phyloP scores from a whole-genome alignment of 495 filamentous ascomycete species.

The Aspergillus asperescens region DNA sequence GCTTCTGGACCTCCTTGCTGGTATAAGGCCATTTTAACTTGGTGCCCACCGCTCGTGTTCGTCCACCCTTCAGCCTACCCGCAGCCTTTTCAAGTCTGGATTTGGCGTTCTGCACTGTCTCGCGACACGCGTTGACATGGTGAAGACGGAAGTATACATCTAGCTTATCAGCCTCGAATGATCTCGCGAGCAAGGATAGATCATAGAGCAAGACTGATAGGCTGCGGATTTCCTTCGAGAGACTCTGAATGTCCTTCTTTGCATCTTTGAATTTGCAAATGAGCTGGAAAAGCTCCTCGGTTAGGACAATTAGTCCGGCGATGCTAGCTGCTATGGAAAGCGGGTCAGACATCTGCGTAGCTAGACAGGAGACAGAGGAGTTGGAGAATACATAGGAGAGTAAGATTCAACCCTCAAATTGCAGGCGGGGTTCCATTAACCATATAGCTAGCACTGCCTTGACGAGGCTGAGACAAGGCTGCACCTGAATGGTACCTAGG shows the following conservation, averaged over 20 bases:
- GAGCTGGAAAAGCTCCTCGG: background rate
- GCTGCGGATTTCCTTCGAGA: background rate
- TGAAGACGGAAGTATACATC: background rate
- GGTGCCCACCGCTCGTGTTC: background rate
- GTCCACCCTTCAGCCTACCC: background rate
- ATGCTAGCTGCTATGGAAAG: slow-evolving; percentile 4
- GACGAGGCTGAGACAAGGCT: too few species aligned
- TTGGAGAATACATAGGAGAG: too few species aligned
- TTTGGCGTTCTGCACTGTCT: background rate
- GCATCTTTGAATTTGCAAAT: background rate
- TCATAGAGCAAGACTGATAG: background rate
- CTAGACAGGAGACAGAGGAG: too few species aligned
- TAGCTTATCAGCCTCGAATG: background rate
- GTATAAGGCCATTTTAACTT: slow-evolving; percentile 1
- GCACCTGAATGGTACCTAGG: too few species aligned
- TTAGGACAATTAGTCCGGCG: background rate
- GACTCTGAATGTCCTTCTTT: background rate
- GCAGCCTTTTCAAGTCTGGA: background rate
- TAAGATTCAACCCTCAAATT: too few species aligned
- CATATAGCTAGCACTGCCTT: too few species aligned
- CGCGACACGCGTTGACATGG: background rate
- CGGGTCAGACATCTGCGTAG: slow-evolving; percentile 4
- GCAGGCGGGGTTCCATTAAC: too few species aligned
- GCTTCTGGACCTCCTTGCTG: background rate
- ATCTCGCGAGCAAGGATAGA: background rate